Percentiles rank a stretch among this genome's conserved stretches.
These are phyloP conservation scores for Pleurotus tuoliensis DNA, from an alignment of 768 basidiomycete genomes.

Conservation along the genomic window DNA sequence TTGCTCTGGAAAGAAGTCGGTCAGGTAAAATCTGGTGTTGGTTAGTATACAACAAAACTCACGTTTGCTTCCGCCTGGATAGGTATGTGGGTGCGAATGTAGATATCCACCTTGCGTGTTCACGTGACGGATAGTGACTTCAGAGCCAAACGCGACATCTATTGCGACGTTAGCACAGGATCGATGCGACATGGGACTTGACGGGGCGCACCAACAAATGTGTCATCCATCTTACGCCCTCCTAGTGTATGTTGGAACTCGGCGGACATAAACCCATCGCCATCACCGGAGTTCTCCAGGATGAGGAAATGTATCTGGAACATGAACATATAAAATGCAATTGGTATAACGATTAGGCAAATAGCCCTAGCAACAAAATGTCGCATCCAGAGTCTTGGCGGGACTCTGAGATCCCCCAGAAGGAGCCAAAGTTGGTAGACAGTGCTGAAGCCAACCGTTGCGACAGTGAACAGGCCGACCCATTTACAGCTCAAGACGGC, in stretches of 20 bases:
- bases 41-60: conserved; percentile 11
- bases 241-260: conserved; percentile 96
- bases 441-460: conserved; percentile 85
- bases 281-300: conserved; percentile 87
- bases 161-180: neutral
- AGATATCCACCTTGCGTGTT: conserved; percentile 99
- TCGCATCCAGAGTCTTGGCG: conserved; percentile 68
- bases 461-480: conserved; percentile 98
- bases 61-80: conserved; percentile 91
- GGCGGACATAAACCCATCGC: conserved; percentile 99
- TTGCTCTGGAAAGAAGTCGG: conserved; percentile 61
- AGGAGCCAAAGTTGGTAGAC: conserved; percentile 84
- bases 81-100: conserved; percentile 89
- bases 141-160: conserved; percentile 87
- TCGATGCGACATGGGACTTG: too few species aligned
- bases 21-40: neutral
- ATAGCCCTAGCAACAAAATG: conserved; percentile 90
- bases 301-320: conserved; percentile 94
- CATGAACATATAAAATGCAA: conserved; percentile 93
- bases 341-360: conserved; percentile 83
- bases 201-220: conserved; percentile 66
- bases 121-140: conserved; percentile 79
- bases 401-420: conserved; percentile 80
- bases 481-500: conserved; percentile 95
- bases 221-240: conserved; percentile 89